Percentiles rank a stretch among this genome's conserved stretches.
phyloP scores from a whole-genome alignment of 169 alveolate genomes.

The Eimeria acervulina region DNA sequence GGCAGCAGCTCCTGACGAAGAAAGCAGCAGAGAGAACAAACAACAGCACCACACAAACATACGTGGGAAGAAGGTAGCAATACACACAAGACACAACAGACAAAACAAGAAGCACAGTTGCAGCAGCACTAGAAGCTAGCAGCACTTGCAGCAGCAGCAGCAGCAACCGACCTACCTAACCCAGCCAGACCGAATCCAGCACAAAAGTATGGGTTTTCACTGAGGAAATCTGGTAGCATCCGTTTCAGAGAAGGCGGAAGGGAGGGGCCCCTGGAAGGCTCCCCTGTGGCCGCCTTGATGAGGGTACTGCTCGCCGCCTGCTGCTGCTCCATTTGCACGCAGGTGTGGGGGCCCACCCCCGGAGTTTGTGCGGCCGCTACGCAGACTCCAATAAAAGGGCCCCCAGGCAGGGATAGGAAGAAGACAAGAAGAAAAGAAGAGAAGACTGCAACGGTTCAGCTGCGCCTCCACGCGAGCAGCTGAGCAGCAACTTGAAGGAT shows the following conservation, averaged over 20 bases:
- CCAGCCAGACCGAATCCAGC: constrained; percentile 83
- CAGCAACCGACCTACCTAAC: constrained; percentile 15
- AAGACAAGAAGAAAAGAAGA: neutral
- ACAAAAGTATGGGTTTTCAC: constrained; percentile 81
- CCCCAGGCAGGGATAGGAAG: neutral
- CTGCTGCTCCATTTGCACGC: constrained; percentile 15
- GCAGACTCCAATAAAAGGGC: neutral
- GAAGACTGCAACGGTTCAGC: too few relatives aligned
- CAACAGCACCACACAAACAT: neutral
- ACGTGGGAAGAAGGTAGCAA: neutral
- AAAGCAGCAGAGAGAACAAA: neutral
- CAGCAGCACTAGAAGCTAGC: constrained; percentile 22
- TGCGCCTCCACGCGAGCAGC: too few relatives aligned
- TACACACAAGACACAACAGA: neutral
- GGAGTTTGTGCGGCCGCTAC: neutral
- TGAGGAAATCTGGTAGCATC: constrained; percentile 71
- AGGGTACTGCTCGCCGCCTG: neutral
- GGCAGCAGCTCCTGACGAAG: constrained; percentile 74
- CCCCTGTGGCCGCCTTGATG: neutral
- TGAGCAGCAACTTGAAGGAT: too few relatives aligned
- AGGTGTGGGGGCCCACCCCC: constrained; percentile 1
- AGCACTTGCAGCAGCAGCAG: constrained; percentile 28
- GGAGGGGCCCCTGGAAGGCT: neutral
- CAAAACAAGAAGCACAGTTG: constrained; percentile 36
- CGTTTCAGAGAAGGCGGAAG: constrained; percentile 23